Conservation (phyloP, 495 filamentous ascomycete species). For the Hyaloscypha hepaticicola region DNA sequence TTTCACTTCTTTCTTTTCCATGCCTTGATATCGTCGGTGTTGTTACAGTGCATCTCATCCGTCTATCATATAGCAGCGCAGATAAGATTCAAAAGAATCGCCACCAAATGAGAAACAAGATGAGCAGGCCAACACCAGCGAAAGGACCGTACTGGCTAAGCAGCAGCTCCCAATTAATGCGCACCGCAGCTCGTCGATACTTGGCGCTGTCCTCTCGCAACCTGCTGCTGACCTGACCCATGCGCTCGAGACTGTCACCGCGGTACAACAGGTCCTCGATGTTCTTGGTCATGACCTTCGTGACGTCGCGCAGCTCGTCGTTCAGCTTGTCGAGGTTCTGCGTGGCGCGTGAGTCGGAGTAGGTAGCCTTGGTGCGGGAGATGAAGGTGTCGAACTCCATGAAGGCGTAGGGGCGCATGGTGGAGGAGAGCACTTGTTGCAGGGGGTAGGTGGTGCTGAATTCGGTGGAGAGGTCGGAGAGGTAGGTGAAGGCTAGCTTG, state of each 20-base stretch:
- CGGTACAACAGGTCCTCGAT: conserved; percentile 97
- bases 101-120: conserved; percentile 87
- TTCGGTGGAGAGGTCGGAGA: conserved; percentile 85
- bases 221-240: conserved; percentile 89
- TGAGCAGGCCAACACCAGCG: conserved; percentile 71
- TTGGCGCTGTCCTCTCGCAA: conserved; percentile 91
- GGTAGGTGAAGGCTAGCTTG: conserved; percentile 98
- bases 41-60: too few species aligned
- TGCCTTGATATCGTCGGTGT: too few species aligned
- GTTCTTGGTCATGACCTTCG: conserved; percentile 99
- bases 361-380: conserved; percentile 85
- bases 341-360: conserved; percentile 87
- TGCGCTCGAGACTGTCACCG: conserved; percentile 90
- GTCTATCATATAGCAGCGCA: neutral
- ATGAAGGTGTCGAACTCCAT: conserved; percentile 99
- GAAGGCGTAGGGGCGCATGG: conserved; percentile 88
- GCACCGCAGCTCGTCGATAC: conserved; percentile 87
- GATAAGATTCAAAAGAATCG: conserved; percentile 62
- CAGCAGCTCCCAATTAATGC: conserved; percentile 97
- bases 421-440: conserved; percentile 68
- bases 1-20: too few species aligned
- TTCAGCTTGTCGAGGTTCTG: conserved; percentile 81
- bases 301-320: conserved; percentile 94
- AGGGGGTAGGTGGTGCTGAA: conserved; percentile 83
- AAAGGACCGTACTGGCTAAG: conserved; percentile 96